phyloP scores from a whole-genome alignment of 2,329 filamentous ascomycete genomes.

The Arthrocladium fulminans region DNA sequence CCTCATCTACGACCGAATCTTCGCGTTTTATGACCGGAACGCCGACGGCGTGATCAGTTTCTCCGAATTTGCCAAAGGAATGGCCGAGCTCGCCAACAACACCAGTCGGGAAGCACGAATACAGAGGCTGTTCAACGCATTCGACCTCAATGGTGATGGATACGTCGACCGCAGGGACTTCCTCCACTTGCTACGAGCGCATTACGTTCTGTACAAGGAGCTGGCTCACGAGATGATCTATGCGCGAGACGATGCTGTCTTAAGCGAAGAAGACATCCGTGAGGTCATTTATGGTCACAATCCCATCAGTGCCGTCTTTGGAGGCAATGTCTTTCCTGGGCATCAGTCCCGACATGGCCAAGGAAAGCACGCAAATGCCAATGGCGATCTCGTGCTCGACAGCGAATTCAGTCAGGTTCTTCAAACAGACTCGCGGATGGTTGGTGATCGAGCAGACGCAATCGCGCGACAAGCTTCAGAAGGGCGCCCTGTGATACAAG shows the following conservation, averaged over 20 bases:
- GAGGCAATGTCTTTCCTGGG: constrained; percentile 57
- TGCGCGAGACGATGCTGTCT: constrained; percentile 66
- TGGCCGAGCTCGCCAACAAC: constrained; percentile 56
- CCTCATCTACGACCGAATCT: constrained; percentile 91
- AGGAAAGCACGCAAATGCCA: constrained; percentile 55
- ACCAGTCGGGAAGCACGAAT: constrained; percentile 55
- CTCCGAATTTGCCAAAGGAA: constrained; percentile 76
- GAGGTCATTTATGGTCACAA: constrained; percentile 67
- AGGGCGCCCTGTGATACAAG: constrained; percentile 5
- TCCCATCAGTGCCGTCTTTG: constrained; percentile 69
- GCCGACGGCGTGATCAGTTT: constrained; percentile 84
- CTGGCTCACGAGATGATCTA: constrained; percentile 77
- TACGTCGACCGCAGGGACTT: constrained; percentile 81
- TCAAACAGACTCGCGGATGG: constrained; percentile 52
- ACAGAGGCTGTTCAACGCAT: constrained; percentile 70
- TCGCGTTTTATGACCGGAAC: constrained; percentile 91
- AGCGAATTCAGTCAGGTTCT: constrained; percentile 46
- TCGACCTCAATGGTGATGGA: constrained; percentile 83
- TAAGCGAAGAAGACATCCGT: constrained; percentile 64
- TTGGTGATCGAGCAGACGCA: constrained; percentile 52
- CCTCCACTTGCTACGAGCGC: constrained; percentile 81
- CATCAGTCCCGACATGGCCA: constrained; percentile 54
- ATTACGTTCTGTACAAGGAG: constrained; percentile 83
- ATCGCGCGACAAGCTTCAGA: constrained; percentile 39
- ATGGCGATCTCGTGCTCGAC: constrained; percentile 56